Evolutionary conservation across 805 yeast genomes (phyloP), one percentile per base, ranked within the genome.

Genomic region (Henningerozyma blattae): DNA sequence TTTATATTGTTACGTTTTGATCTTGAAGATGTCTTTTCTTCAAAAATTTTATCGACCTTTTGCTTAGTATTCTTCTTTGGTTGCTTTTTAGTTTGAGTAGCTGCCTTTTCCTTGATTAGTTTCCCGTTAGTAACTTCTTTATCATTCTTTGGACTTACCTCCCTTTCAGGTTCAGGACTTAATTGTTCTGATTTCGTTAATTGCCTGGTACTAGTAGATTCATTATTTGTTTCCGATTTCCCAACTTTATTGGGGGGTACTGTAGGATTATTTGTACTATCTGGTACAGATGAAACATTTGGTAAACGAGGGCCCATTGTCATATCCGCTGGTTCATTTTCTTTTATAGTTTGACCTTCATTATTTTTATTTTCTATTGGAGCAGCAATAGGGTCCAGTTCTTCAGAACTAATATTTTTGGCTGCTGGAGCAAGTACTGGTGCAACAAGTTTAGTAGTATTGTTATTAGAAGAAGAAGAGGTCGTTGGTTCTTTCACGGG

Each of bases 1-100:
- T 50, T 55, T 18, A 54, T 42, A 34, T 50, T 52, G 29, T 56
- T 51, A 34, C 51, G 47, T 30, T 50, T 54, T 3, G 59, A 54
- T 31, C 43, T 43, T 5, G 45, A 33, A 12, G 57, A 44, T 5
- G 45, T 38, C 38, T 53, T 54, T 35, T 55, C 59, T 28, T 54
- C 53, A 29, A 55, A 55, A 6, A 52, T 46, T 31, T 52, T 51
- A 17, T 40, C 34, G 12, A 50, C 48, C 4, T 40, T 17, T 22
- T n/a, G 5, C 18, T 4, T 28, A 27, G 4, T 32, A 32, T 5
- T 27, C 34, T 28, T 27, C 28, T 13, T 28, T 18, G 26, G 15
- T 27, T 27, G 18, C 19, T 27, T 27, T 18, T 31, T 3, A 26
- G 14, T 18, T 22, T 20, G 27, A 25, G 15, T 24, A 24, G n/a